phyloP scores from a whole-genome alignment of 2,329 filamentous ascomycete genomes.

The Trichoderma asperellum region DNA sequence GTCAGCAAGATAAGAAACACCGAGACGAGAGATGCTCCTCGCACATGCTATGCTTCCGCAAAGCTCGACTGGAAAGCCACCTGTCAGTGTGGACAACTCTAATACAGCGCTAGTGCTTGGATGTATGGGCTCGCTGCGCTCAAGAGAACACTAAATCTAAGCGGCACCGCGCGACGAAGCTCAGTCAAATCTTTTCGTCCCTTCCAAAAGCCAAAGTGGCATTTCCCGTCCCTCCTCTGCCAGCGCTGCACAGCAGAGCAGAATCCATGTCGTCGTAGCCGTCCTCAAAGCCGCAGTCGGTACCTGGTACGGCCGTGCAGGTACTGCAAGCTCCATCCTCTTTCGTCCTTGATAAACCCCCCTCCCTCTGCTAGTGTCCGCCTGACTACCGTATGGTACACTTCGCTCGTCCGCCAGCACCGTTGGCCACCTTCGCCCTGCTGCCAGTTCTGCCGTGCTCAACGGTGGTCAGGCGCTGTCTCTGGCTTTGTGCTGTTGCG shows the following conservation, averaged over 20 bases:
- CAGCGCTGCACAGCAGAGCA: not conserved
- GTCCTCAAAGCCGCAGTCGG: not conserved
- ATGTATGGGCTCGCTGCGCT: not conserved
- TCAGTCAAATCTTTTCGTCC: not conserved
- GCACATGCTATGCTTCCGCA: not conserved
- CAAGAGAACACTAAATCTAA: not conserved
- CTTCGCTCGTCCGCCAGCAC: not conserved
- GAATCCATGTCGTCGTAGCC: not conserved
- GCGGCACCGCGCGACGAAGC: not conserved
- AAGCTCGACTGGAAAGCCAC: not conserved
- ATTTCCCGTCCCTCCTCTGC: not conserved
- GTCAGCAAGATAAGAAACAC: not conserved
- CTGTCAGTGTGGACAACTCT: not conserved
- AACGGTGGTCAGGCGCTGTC: not conserved
- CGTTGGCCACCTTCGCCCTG: not conserved
- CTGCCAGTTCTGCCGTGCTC: not conserved
- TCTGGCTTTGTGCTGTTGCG: conserved; percentile 2
- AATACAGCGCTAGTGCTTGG: not conserved
- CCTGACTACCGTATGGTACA: not conserved
- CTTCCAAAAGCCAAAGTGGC: not conserved
- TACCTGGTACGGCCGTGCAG: not conserved
- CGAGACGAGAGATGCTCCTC: not conserved
- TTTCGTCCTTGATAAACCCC: not conserved
- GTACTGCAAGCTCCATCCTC: not conserved
- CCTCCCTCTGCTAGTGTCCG: not conserved